A percentile compares a stretch with the other conserved stretches of the same genome.
Conservation (phyloP, 2,329 filamentous ascomycete genomes). For the Talaromyces sp. region DNA sequence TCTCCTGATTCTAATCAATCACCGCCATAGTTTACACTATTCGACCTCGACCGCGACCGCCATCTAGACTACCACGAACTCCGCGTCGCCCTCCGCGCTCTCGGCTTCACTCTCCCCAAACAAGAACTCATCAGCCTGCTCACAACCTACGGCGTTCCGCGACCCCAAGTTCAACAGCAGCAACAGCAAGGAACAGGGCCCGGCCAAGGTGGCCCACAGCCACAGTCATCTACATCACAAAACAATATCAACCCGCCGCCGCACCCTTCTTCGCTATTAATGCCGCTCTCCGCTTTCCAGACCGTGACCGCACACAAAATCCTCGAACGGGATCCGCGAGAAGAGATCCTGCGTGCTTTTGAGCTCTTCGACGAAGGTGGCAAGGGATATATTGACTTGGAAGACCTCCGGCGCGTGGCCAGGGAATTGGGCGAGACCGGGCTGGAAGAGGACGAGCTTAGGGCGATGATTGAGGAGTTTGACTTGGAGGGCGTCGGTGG, state of each 20-base stretch:
- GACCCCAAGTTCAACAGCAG: conserved; percentile 45
- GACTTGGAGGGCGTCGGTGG: conserved; percentile 89
- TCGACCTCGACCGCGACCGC: conserved; percentile 92
- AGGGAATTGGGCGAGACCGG: conserved; percentile 82
- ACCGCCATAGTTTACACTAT: conserved; percentile 70
- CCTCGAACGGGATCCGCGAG: conserved; percentile 72
- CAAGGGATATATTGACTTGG: conserved; percentile 86
- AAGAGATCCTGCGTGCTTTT: conserved; percentile 89
- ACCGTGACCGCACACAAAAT: conserved; percentile 75
- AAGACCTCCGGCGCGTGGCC: conserved; percentile 81
- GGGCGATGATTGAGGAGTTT: conserved; percentile 97
- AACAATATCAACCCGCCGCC: conserved; percentile 46
- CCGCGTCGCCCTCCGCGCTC: conserved; percentile 89
- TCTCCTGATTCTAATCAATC: not conserved
- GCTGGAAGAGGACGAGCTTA: conserved; percentile 84
- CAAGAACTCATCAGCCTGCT: conserved; percentile 76
- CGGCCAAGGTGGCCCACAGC: conserved; percentile 21
- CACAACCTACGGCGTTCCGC: conserved; percentile 70
- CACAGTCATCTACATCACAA: conserved; percentile 21
- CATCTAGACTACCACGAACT: conserved; percentile 98
- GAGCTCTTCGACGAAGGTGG: conserved; percentile 85
- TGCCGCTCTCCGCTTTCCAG: conserved; percentile 69
- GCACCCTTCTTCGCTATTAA: conserved; percentile 61
- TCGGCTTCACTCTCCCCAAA: conserved; percentile 89
- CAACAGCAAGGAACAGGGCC: conserved; percentile 16